phyloP scores from a whole-genome alignment of 768 basidiomycete species.

The Termitomyces sp. region DNA sequence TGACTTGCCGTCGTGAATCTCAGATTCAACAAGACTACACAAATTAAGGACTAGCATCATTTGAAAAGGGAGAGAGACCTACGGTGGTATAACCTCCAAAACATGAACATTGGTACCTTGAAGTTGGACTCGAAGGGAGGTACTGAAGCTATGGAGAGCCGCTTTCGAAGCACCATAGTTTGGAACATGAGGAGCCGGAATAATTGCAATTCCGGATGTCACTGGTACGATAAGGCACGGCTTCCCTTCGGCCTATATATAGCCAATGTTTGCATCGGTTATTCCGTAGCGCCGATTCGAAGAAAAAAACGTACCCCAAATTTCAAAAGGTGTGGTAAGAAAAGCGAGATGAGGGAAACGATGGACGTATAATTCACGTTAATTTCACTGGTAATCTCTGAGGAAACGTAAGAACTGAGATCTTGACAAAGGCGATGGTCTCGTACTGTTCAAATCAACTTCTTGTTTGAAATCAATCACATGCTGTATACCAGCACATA shows the following conservation, averaged over 20 bases:
- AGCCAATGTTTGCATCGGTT: neutral
- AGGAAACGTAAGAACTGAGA: slow-evolving; percentile 1
- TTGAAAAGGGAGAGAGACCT: slow-evolving; percentile 16
- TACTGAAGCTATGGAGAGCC: slow-evolving; percentile 46
- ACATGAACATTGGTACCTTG: slow-evolving; percentile 46
- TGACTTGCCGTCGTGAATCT: slow-evolving; percentile 51
- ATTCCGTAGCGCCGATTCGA: neutral
- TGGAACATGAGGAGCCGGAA: slow-evolving; percentile 35
- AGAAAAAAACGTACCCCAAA: slow-evolving; percentile 35
- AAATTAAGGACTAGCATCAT: neutral
- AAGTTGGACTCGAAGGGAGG: slow-evolving; percentile 43
- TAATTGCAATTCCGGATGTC: slow-evolving; percentile 46
- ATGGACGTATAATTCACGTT: slow-evolving; percentile 51
- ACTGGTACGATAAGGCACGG: slow-evolving; percentile 47
- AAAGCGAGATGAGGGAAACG: slow-evolving; percentile 40
- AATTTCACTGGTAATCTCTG: slow-evolving; percentile 42
- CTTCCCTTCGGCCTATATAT: slow-evolving; percentile 35
- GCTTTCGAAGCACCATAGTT: slow-evolving; percentile 58
- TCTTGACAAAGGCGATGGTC: neutral
- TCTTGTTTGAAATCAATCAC: slow-evolving; percentile 39
- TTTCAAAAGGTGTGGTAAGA: slow-evolving; percentile 51
- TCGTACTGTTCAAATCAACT: slow-evolving; percentile 36
- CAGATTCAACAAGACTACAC: slow-evolving; percentile 52
- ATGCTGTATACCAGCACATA: slow-evolving; percentile 51
- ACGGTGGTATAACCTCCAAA: slow-evolving; percentile 57